Percentiles rank a stretch among this genome's conserved stretches.
Evolutionary conservation across 495 filamentous ascomycete genomes (phyloP).

Genomic region (Staphylotrichum longicolle): DNA sequence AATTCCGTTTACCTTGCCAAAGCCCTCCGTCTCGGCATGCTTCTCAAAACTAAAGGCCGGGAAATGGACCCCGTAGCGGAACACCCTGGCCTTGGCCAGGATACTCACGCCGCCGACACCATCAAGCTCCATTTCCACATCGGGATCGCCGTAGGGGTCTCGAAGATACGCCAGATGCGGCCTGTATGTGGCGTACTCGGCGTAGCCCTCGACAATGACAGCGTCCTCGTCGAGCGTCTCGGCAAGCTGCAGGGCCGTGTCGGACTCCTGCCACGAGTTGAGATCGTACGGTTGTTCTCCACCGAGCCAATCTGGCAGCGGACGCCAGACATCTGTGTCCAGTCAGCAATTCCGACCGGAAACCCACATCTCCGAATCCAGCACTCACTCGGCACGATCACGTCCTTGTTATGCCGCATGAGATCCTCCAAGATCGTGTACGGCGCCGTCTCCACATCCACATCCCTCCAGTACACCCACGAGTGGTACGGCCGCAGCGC

Average conservation of each 20-base stretch:
- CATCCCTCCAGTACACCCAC: conserved; percentile 99
- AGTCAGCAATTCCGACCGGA: conserved; percentile 5
- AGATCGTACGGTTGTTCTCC: conserved; percentile 98
- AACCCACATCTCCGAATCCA: background rate
- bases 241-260: conserved; percentile 89
- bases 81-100: conserved; percentile 91
- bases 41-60: conserved; percentile 98
- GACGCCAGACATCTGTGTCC: conserved; percentile 88
- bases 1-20: conserved; percentile 77
- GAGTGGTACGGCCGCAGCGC: conserved; percentile 92
- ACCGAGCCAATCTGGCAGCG: conserved; percentile 97
- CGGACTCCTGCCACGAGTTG: conserved; percentile 99
- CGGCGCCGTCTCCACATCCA: conserved; percentile 95
- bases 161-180: conserved; percentile 96
- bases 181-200: conserved; percentile 98
- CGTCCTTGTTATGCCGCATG: conserved; percentile 98
- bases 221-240: conserved; percentile 97
- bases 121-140: conserved; percentile 99
- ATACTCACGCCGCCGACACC: conserved; percentile 98
- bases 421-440: conserved; percentile 95
- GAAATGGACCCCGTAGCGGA: conserved; percentile 93
- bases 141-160: conserved; percentile 95
- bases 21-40: conserved; percentile 97
- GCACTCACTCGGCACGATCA: conserved; percentile 94
- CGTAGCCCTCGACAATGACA: conserved; percentile 98